A percentile compares a stretch with the other conserved stretches of the same genome.
phyloP scores from a whole-genome alignment of 495 filamentous ascomycete genomes.

The Talaromyces nanjingensis region DNA sequence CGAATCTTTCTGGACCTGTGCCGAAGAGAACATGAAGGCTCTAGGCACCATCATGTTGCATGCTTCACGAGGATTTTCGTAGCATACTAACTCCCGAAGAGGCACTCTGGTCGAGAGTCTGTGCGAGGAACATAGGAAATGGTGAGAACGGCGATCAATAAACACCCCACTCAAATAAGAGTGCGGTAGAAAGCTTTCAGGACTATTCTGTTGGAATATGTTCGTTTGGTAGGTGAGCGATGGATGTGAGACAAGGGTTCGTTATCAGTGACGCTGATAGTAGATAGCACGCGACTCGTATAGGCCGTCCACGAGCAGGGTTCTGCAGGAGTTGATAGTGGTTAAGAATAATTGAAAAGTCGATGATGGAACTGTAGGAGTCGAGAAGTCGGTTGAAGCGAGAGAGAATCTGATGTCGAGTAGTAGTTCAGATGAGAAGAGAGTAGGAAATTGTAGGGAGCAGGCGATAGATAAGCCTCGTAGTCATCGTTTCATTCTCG shows the following conservation, averaged over 20 bases:
- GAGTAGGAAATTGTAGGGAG: not conserved
- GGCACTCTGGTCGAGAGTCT: slow-evolving; percentile 42
- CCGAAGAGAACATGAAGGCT: slow-evolving; percentile 34
- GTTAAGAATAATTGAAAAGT: not conserved
- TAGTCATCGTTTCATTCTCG: slow-evolving; percentile 2
- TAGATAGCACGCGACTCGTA: slow-evolving; percentile 7
- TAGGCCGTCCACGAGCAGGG: not conserved
- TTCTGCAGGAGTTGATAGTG: not conserved
- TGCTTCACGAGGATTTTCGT: slow-evolving; percentile 9
- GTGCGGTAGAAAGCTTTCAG: not conserved
- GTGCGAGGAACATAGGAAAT: slow-evolving; percentile 37
- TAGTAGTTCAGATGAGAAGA: not conserved
- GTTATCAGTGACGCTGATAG: not conserved
- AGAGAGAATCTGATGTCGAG: not conserved
- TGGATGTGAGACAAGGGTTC: not conserved
- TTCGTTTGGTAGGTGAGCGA: not conserved
- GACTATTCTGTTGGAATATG: not conserved
- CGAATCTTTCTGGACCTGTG: slow-evolving; percentile 18
- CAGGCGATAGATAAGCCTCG: slow-evolving; percentile 5
- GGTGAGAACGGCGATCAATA: not conserved
- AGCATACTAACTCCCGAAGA: slow-evolving; percentile 29
- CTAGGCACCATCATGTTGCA: slow-evolving; percentile 42
- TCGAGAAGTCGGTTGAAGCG: not conserved
- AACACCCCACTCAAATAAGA: not conserved
- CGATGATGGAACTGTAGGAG: not conserved